Percentiles rank a stretch among this genome's conserved stretches.
Evolutionary conservation across 371 early-diverging fungal genomes (phyloP).

Genomic region (Coemansia sp.): DNA sequence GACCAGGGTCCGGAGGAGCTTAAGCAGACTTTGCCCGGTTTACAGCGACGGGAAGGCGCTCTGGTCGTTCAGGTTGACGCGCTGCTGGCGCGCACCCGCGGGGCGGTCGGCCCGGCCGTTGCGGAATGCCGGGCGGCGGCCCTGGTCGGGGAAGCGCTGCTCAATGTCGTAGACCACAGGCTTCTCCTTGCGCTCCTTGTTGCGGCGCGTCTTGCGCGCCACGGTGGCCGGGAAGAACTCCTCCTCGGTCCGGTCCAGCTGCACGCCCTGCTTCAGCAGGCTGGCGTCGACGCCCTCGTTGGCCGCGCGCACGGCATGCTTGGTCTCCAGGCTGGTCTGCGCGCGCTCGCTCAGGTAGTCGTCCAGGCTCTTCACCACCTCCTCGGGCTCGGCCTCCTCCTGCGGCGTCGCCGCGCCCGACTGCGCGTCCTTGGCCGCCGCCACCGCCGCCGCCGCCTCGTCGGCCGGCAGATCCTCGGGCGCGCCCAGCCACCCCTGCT

Average conservation of each 20-base stretch:
- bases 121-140: slow-evolving; percentile 45
- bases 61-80: slow-evolving; percentile 49
- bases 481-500: slow-evolving; percentile 49
- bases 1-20: too few species aligned
- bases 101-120: slow-evolving; percentile 28
- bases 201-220: slow-evolving; percentile 41
- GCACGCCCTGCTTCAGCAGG: slow-evolving; percentile 39
- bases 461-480: slow-evolving; percentile 44
- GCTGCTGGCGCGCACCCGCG: slow-evolving; percentile 10
- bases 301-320: slow-evolving; percentile 45
- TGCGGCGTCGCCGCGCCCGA: slow-evolving; percentile 21
- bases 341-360: slow-evolving; percentile 49
- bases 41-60: slow-evolving; percentile 49
- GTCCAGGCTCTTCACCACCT: slow-evolving; percentile 49
- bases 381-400: slow-evolving; percentile 38
- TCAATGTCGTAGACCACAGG: slow-evolving; percentile 33
- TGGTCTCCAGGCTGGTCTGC: slow-evolving; percentile 16
- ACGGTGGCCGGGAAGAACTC: slow-evolving; percentile 33
- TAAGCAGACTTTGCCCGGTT: neutral
- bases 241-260: slow-evolving; percentile 36
- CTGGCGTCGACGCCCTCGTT: slow-evolving; percentile 51
- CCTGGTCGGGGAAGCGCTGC: slow-evolving; percentile 41
- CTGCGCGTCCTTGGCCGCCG: slow-evolving; percentile 40
- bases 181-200: slow-evolving; percentile 49
- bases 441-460: slow-evolving; percentile 36